Evolutionary conservation across 176 grass and related monocot genomes (phyloP), one percentile per base, ranked within the genome.

Genomic region (Bothriochloa decipiens): DNA sequence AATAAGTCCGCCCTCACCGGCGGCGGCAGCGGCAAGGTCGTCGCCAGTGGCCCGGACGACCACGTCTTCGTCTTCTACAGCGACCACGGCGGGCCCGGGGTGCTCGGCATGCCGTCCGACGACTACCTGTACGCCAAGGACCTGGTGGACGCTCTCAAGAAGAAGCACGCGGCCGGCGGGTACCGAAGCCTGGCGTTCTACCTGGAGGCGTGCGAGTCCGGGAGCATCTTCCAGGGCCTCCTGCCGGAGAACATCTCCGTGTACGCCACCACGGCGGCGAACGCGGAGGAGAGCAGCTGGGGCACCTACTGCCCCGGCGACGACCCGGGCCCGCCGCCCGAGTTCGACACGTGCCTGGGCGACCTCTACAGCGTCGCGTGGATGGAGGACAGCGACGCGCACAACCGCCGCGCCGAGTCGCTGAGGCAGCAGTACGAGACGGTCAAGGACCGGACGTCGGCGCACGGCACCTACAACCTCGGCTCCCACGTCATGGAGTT

Each of bases 171-270:
- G 0, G 76, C 71, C 5, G 90, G 88, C 13, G 58, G 77, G 3
- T 97, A 92, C 68, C 91, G 89, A 35, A 97, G 90, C 88, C 74
- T 97, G 15, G 95, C 81, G 0, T 92, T 97, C 46, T 97, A 97
- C 87, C 86, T 97, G 29, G 95, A 97, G 89, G 92, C 95, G 9
- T 97, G 95, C 82, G 95, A 97, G 88, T 94, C 95, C 41, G 95
- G 95, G 27, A 97, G 92, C 70, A 92, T 97, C 72, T 97, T 97
- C 58, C 75, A 94, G 66, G 95, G 92, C 27, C 86, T 97, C 77
- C 77, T 97, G 23, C 90, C 92, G 12, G 0, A 27, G 2, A 29
- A 92, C 75, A 94, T 94, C 82, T 40, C 77, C 68, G 87, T 97
- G 37, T 97, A 92, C 58, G 95, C 95, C 3, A 94, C 95, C 6